Evolutionary conservation across 139 green algal species (phyloP).

Genomic region (Chlamydomonas asymmetrica): DNA sequence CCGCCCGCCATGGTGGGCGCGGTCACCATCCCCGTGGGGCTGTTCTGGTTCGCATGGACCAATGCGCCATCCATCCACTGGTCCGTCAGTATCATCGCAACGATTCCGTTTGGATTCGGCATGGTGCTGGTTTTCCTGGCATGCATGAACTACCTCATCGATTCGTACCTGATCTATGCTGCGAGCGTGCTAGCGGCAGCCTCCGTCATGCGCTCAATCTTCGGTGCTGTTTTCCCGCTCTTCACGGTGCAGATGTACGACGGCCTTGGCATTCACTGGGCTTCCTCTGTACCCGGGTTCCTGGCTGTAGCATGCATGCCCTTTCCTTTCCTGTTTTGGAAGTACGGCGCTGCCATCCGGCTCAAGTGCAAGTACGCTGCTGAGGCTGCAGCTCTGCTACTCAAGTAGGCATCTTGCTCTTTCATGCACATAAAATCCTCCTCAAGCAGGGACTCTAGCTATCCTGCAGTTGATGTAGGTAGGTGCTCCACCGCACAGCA

Average conservation of each 20-base stretch:
- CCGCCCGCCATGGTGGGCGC: conserved; percentile 17
- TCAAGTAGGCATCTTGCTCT: too few relatives aligned
- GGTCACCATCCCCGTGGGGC: background rate
- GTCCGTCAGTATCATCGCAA: conserved; percentile 7
- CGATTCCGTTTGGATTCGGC: conserved; percentile 21
- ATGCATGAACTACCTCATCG: conserved; percentile 13
- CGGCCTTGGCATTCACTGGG: conserved; percentile 17
- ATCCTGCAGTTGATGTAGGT: too few relatives aligned
- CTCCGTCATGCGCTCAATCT: conserved; percentile 19
- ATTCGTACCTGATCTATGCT: conserved; percentile 20
- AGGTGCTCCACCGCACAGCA: too few relatives aligned
- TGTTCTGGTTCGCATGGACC: conserved; percentile 26
- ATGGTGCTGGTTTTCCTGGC: conserved; percentile 16
- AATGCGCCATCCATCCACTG: conserved; percentile 6
- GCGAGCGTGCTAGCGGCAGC: conserved; percentile 10
- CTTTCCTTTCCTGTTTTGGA: conserved; percentile 17
- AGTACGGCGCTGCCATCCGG: conserved; percentile 5
- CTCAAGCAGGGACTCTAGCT: too few relatives aligned
- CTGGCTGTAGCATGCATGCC: conserved; percentile 14
- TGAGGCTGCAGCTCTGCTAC: background rate
- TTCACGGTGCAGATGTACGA: conserved; percentile 14
- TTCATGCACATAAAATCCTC: too few relatives aligned
- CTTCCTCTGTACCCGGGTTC: conserved; percentile 15
- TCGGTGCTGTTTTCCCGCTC: conserved; percentile 16
- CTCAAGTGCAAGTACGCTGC: conserved; percentile 5